These are phyloP conservation scores for Termitomyces heimii DNA, from an alignment of 768 basidiomycete species.

Conservation along the genomic window DNA sequence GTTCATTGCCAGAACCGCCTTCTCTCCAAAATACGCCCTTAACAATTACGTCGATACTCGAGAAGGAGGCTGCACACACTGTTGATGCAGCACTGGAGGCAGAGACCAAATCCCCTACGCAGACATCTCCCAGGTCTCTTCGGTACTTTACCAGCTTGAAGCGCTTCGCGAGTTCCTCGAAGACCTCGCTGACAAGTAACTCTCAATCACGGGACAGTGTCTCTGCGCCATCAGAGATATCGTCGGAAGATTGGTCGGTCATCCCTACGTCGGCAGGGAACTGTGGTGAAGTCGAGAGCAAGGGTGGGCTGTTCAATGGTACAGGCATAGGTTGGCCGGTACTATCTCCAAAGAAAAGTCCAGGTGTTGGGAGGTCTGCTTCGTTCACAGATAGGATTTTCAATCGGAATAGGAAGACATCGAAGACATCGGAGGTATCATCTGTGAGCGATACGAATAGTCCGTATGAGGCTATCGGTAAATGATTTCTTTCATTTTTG, in stretches of 20 bases:
- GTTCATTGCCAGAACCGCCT: constrained; percentile 1
- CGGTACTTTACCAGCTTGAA: constrained; percentile 45
- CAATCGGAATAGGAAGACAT: constrained; percentile 47
- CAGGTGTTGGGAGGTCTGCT: constrained; percentile 39
- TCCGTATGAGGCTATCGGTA: constrained; percentile 34
- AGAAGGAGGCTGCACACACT: constrained; percentile 4
- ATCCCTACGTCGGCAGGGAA: constrained; percentile 55
- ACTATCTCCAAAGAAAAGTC: constrained; percentile 46
- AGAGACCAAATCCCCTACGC: constrained; percentile 17
- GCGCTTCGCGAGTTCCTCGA: constrained; percentile 33
- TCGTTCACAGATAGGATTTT: constrained; percentile 61
- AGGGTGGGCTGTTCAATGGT: constrained; percentile 14
- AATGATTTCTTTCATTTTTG: constrained; percentile 14
- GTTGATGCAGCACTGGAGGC: not conserved
- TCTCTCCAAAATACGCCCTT: not conserved
- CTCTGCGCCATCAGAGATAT: constrained; percentile 53
- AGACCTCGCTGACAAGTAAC: constrained; percentile 22
- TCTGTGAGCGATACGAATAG: constrained; percentile 24
- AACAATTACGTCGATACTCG: not conserved
- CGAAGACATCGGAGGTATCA: constrained; percentile 41
- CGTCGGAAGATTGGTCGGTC: constrained; percentile 61
- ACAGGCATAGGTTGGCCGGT: constrained; percentile 40
- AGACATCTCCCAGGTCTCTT: constrained; percentile 47
- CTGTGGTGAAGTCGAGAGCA: constrained; percentile 10
- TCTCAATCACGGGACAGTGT: constrained; percentile 51